Percentiles rank a stretch among this genome's conserved stretches.
Evolutionary conservation across 139 green algal species (phyloP).

Genomic region (Chlamydomonas eustigma): DNA sequence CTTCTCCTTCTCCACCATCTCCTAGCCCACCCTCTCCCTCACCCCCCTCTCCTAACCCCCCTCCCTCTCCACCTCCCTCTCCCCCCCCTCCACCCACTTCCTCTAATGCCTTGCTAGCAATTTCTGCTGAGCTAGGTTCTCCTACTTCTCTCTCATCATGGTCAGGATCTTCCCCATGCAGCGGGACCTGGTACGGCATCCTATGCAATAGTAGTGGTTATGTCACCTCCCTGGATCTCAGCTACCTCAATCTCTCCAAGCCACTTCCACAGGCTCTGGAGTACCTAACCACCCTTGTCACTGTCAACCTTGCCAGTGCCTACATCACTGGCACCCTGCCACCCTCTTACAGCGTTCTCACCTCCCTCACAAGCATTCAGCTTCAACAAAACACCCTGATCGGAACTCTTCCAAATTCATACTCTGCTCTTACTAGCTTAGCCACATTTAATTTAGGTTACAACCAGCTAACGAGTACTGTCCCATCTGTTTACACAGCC

Average conservation of each 20-base stretch:
- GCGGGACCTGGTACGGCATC: no score
- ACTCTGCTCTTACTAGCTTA: neutral
- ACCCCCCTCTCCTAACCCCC: no score
- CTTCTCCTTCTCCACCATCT: neutral
- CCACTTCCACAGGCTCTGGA: neutral
- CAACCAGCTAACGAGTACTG: neutral
- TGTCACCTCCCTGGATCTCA: no score
- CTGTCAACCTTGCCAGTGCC: neutral
- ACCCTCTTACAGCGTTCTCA: constrained; percentile 1
- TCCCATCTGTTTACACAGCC: neutral
- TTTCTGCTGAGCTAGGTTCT: no score
- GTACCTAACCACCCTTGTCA: neutral
- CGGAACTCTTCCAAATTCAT: neutral
- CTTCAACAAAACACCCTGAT: neutral
- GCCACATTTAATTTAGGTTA: neutral
- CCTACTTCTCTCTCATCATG: no score
- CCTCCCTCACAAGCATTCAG: neutral
- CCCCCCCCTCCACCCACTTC: no score
- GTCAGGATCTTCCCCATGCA: no score
- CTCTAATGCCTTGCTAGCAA: no score
- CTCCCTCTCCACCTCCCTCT: no score
- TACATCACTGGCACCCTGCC: constrained; percentile 9
- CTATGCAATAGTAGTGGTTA: no score
- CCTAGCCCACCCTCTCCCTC: no score
- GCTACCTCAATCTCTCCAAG: no score